Percentiles rank a stretch among this genome's conserved stretches.
These are phyloP conservation scores for Pinus tabuliformis DNA, from an alignment of 75 land plant species.

Conservation along the genomic window DNA sequence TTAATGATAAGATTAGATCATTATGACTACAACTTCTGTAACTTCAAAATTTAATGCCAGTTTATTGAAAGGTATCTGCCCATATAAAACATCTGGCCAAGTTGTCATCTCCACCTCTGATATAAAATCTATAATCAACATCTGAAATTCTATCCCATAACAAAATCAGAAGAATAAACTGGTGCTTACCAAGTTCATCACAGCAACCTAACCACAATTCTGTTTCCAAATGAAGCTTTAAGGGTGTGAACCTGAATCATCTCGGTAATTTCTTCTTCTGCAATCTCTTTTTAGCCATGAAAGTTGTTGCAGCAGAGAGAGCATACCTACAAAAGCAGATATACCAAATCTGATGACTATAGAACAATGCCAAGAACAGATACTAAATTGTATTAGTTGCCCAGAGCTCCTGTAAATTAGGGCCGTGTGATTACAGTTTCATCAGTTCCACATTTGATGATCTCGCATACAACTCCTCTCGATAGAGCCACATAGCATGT, in stretches of 20 bases:
- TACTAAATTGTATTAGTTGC: not conserved
- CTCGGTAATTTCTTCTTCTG: slow-evolving; percentile 26
- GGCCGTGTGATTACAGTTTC: not conserved
- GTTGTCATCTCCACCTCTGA: not conserved
- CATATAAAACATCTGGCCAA: not conserved
- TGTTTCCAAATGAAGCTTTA: not conserved
- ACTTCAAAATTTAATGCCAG: not conserved
- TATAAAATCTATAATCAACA: not conserved
- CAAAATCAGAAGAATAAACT: not conserved
- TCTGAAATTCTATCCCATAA: not conserved
- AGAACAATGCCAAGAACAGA: not conserved
- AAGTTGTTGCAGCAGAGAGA: slow-evolving; percentile 83
- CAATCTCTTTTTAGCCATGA: slow-evolving; percentile 81
- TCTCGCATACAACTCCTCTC: not conserved
- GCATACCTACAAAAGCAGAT: slow-evolving; percentile 60
- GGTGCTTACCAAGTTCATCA: too few relatives aligned
- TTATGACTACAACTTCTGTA: not conserved
- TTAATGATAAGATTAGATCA: too few relatives aligned
- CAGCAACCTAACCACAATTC: not conserved
- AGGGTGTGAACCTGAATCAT: slow-evolving; percentile 4
- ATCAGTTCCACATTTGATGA: not conserved
- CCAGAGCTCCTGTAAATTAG: not conserved
- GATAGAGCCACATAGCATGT: not conserved
- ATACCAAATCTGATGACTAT: not conserved
- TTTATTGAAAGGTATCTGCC: not conserved